These are phyloP conservation scores for Kwoniella dendrophila DNA, from an alignment of 768 basidiomycete genomes.

Conservation along the genomic window DNA sequence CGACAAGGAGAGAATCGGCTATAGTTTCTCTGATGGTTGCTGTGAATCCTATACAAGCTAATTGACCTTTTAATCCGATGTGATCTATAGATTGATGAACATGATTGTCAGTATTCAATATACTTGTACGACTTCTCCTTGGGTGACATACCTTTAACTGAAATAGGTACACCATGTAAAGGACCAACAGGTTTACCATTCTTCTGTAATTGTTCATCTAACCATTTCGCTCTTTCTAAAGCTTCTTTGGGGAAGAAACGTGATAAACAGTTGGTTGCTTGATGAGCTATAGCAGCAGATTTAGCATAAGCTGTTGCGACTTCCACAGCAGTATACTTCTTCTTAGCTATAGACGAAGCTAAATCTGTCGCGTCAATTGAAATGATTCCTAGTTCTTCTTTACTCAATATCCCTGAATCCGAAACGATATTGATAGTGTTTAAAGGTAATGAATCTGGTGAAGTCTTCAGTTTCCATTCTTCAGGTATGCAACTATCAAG, in stretches of 20 bases:
- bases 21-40: slow-evolving; percentile 19
- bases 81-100: slow-evolving; percentile 54
- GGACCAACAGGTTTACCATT: slow-evolving; percentile 38
- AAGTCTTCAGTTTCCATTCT: no score
- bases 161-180: slow-evolving; percentile 45
- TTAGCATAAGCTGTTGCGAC: slow-evolving; percentile 36
- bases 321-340: slow-evolving; percentile 27
- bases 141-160: slow-evolving; percentile 36
- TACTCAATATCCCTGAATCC: background rate
- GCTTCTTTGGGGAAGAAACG: slow-evolving; percentile 32
- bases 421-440: no score
- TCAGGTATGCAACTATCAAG: no score
- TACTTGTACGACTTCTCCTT: background rate
- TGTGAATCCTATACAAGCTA: slow-evolving; percentile 25
- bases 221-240: slow-evolving; percentile 27
- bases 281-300: slow-evolving; percentile 38
- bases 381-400: slow-evolving; percentile 23
- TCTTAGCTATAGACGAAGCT: slow-evolving; percentile 13
- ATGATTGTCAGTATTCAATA: background rate
- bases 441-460: no score
- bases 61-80: slow-evolving; percentile 26
- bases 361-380: slow-evolving; percentile 31
- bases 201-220: slow-evolving; percentile 29
- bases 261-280: slow-evolving; percentile 52
- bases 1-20: slow-evolving; percentile 25